Conservation (phyloP, 2,329 filamentous ascomycete species). For the Grosmannia serpens region DNA sequence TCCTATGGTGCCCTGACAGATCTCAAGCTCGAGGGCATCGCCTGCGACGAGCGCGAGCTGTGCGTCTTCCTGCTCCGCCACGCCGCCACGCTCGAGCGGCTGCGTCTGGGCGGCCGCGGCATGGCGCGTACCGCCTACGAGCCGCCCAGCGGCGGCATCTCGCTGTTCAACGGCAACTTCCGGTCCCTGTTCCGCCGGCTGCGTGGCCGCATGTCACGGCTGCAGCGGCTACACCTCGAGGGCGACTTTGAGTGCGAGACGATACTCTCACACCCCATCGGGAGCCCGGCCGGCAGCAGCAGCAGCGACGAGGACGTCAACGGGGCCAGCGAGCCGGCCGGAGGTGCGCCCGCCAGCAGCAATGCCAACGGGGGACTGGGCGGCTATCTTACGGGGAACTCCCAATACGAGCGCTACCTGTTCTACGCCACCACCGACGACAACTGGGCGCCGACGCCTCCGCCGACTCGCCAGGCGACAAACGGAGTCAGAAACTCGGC, state of each 20-base stretch:
- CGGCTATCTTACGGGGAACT: background rate
- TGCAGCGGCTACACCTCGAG: slow-evolving; percentile 32
- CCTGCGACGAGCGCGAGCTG: slow-evolving; percentile 31
- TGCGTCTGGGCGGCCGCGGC: slow-evolving; percentile 34
- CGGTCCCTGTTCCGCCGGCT: slow-evolving; percentile 29
- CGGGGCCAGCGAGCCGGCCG: background rate
- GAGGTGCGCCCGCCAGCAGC: background rate
- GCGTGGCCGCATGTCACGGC: slow-evolving; percentile 21
- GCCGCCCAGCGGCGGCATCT: slow-evolving; percentile 29
- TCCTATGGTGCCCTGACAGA: slow-evolving; percentile 26
- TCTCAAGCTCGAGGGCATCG: slow-evolving; percentile 30
- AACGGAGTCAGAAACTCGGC: slow-evolving; percentile 21
- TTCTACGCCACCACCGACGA: slow-evolving; percentile 31
- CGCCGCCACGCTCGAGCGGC: slow-evolving; percentile 23
- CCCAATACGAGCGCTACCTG: slow-evolving; percentile 25
- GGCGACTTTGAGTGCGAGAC: slow-evolving; percentile 30
- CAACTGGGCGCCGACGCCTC: slow-evolving; percentile 21
- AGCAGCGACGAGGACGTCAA: background rate
- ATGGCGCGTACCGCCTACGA: slow-evolving; percentile 18
- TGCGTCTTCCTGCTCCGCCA: slow-evolving; percentile 30
- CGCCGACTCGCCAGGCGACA: slow-evolving; percentile 6
- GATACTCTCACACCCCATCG: background rate
- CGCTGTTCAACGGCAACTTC: slow-evolving; percentile 32
- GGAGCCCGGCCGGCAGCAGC: background rate
- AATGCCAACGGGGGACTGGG: background rate